A percentile compares a stretch with the other conserved stretches of the same genome.
Evolutionary conservation across 768 basidiomycete genomes (phyloP).

Genomic region (Dioszegia aurantiaca): DNA sequence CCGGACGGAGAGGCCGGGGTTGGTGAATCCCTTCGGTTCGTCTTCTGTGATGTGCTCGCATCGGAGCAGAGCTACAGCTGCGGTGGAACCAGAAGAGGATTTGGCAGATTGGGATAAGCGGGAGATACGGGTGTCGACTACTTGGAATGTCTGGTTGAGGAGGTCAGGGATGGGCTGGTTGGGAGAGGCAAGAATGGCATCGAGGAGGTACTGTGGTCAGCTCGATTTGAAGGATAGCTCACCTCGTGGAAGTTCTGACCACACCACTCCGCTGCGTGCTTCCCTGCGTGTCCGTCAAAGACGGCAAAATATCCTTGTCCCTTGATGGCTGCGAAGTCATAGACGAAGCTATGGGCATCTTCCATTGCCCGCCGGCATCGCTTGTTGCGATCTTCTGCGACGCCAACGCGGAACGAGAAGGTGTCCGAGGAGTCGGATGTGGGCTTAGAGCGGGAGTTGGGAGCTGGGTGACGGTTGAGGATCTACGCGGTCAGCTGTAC

Average conservation of each 20-base stretch:
- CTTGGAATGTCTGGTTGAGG: slow-evolving; percentile 90
- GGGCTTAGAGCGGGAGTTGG: slow-evolving; percentile 6
- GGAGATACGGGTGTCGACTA: slow-evolving; percentile 79
- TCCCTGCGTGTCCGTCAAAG: slow-evolving; percentile 98
- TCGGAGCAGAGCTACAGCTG: slow-evolving; percentile 90
- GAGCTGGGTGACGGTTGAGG: slow-evolving; percentile 68
- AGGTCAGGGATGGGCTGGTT: slow-evolving; percentile 72
- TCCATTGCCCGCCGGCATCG: slow-evolving; percentile 92
- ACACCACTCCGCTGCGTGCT: slow-evolving; percentile 99
- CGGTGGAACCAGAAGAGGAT: slow-evolving; percentile 95
- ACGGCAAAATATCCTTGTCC: slow-evolving; percentile 98
- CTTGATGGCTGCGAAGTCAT: slow-evolving; percentile 83
- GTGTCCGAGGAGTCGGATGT: slow-evolving; percentile 10
- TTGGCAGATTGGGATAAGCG: slow-evolving; percentile 82
- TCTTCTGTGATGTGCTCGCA: slow-evolving; percentile 66
- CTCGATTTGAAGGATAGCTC: slow-evolving; percentile 11
- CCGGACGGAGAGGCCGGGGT: slow-evolving; percentile 37
- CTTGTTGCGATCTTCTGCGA: slow-evolving; percentile 72
- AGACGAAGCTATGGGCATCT: slow-evolving; percentile 92
- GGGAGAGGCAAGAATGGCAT: slow-evolving; percentile 64
- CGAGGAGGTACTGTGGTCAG: slow-evolving; percentile 61
- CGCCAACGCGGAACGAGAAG: slow-evolving; percentile 65
- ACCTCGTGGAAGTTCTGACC: slow-evolving; percentile 91
- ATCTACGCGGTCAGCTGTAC: slow-evolving; percentile 55
- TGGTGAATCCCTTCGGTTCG: slow-evolving; percentile 41